These are phyloP conservation scores for Laetiporus sulphureus DNA, from an alignment of 1,284 basidiomycete species.

Conservation along the genomic window DNA sequence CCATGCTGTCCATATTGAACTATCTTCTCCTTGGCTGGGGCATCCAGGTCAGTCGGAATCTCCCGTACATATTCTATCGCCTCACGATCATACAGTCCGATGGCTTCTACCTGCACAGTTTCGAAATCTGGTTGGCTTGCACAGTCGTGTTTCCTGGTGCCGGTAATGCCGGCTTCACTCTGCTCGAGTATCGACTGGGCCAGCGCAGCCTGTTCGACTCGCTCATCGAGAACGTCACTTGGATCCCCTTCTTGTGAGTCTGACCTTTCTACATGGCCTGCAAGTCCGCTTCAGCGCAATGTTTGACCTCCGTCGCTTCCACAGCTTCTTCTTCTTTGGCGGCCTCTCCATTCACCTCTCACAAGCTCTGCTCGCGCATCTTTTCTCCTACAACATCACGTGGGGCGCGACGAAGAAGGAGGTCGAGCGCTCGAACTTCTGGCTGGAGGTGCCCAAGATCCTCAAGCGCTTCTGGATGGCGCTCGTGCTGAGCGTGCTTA, in stretches of 20 bases:
- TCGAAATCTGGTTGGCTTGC: constrained; percentile 74
- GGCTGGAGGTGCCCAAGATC: constrained; percentile 81
- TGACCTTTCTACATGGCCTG: constrained; percentile 13
- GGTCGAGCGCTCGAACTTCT: constrained; percentile 80
- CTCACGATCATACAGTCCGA: too few species aligned
- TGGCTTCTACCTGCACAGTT: constrained; percentile 64
- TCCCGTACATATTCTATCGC: too few species aligned
- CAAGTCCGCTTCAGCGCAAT: constrained; percentile 1
- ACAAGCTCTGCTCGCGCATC: constrained; percentile 70
- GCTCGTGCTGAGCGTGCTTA: constrained; percentile 45
- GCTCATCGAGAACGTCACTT: constrained; percentile 61
- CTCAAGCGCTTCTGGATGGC: constrained; percentile 66
- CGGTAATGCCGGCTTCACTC: constrained; percentile 65
- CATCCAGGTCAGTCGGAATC: constrained; percentile 42
- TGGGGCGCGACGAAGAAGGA: constrained; percentile 80
- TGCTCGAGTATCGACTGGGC: constrained; percentile 74
- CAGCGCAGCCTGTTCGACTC: constrained; percentile 46
- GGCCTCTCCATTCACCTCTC: constrained; percentile 72
- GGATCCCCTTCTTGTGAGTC: constrained; percentile 79
- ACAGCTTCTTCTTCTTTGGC: constrained; percentile 81
- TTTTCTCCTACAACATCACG: constrained; percentile 80
- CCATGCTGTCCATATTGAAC: constrained; percentile 60
- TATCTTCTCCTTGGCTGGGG: constrained; percentile 61
- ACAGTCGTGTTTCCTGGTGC: constrained; percentile 69
- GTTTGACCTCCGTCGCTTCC: constrained; percentile 8